Evolutionary conservation across 2,329 filamentous ascomycete genomes (phyloP).

Genomic region (Daldinia sp.): DNA sequence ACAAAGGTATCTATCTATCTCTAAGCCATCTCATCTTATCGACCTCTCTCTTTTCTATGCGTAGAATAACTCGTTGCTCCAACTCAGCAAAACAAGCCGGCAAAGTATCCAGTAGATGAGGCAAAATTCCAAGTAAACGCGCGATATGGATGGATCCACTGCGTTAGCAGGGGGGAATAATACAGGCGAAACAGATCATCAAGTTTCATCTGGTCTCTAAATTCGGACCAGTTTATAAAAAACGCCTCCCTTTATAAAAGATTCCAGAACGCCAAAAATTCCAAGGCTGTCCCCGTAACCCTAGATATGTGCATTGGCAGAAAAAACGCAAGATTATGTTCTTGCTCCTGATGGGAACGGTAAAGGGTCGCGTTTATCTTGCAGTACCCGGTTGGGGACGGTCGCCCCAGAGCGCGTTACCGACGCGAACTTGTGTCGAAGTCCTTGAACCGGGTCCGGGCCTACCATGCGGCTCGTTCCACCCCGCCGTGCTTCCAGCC

Average conservation of each 20-base stretch:
- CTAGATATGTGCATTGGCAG: constrained; percentile 28
- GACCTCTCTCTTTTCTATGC: background rate
- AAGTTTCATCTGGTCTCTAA: constrained; percentile 18
- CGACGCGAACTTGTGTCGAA: constrained; percentile 46
- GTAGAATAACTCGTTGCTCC: too few relatives aligned
- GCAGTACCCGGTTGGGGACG: constrained; percentile 25
- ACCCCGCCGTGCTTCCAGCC: constrained; percentile 30
- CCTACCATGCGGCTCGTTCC: constrained; percentile 24
- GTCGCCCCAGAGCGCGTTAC: constrained; percentile 48
- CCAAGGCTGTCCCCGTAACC: constrained; percentile 12
- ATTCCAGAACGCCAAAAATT: constrained; percentile 26
- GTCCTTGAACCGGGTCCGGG: constrained; percentile 36
- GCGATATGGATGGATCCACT: constrained; percentile 12
- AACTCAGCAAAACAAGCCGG: too few relatives aligned
- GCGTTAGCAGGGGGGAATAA: background rate
- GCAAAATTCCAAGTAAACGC: background rate
- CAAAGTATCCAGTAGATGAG: constrained; percentile 4
- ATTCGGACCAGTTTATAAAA: constrained; percentile 6
- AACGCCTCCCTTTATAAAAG: background rate
- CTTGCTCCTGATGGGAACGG: background rate
- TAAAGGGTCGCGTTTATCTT: constrained; percentile 1
- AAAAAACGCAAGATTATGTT: constrained; percentile 8
- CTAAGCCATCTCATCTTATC: constrained; percentile 5
- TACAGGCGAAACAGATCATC: constrained; percentile 18
- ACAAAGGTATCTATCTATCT: constrained; percentile 31